Conservation (phyloP, 805 yeast species). For the Ogataea wickerhamii region DNA sequence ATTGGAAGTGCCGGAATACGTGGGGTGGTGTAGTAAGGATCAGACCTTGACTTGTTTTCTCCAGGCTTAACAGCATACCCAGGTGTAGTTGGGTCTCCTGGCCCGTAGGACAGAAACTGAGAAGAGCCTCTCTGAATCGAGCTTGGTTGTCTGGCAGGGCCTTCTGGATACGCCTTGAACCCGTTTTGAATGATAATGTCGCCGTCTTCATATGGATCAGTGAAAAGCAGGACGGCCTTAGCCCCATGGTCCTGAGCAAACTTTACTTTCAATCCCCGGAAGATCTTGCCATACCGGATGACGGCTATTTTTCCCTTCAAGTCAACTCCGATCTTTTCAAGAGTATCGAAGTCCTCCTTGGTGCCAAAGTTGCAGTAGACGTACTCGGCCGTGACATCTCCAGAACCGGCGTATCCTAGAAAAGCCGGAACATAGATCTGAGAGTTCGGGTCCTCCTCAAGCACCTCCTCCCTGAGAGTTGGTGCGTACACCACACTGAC, state of each 20-base stretch:
- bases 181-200: conserved; percentile 52
- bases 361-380: conserved; percentile 72
- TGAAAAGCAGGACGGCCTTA: conserved; percentile 59
- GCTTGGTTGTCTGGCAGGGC: conserved; percentile 75
- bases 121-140: conserved; percentile 77
- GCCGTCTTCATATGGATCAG: conserved; percentile 68
- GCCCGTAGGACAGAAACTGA: conserved; percentile 53
- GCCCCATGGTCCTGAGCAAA: conserved; percentile 74
- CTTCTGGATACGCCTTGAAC: conserved; percentile 63
- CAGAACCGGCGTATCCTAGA: conserved; percentile 73
- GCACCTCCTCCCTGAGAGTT: conserved; percentile 47
- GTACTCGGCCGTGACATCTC: conserved; percentile 64
- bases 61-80: conserved; percentile 62
- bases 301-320: conserved; percentile 59
- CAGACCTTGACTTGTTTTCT: conserved; percentile 45
- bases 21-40: conserved; percentile 52
- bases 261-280: conserved; percentile 72
- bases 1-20: conserved; percentile 70
- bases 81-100: conserved; percentile 82
- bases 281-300: conserved; percentile 61
- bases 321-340: conserved; percentile 45
- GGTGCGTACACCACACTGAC: conserved; percentile 44
- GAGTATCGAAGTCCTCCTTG: conserved; percentile 50
- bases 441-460: conserved; percentile 48
- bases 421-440: conserved; percentile 60